Base-by-base conservation (phyloP, 164 flowering plant genomes). In the Stephania yunnanensis region DNA sequence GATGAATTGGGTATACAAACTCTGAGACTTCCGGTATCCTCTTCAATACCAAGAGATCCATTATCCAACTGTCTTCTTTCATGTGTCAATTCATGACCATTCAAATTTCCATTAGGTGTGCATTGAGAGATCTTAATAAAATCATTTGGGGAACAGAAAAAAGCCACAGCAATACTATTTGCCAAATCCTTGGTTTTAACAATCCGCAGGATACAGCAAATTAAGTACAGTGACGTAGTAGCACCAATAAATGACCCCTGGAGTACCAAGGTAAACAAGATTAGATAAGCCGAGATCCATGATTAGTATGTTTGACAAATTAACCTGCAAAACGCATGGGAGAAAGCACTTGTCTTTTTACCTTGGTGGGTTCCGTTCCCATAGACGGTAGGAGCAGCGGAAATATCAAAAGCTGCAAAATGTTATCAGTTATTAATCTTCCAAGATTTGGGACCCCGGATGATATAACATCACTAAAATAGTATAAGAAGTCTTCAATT, bases 131-230 rank as follows among this genome's bases (percentile, higher is more conserved):
- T 68, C 46, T 70, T 75, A 48, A 66, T 25, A 70, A 90, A 86
- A 64, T 85, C 90, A 72, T 88, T 91, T 45, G 82, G 74, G 4
- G 84, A 86, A 80, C 83, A 91, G 77, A 96, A 86, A 71, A 96
- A 86, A 81, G 97, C 88, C 78, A 90, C 94, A 77, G 90, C 93
- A 80, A 92, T 83, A 46, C 83, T 85, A 79, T 89, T 94, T 68
- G 97, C 93, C 87, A 96, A 82, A 83, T 94, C 97, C 84, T 92
- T 96, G 81, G 89, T 90, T 79, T 94, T 96, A 75, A 96, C 91
- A 25, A 96, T 90, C 73, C 92, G 95, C 87, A 96, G 79, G 81
- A 96, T 92, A 87, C 94, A 92, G 80, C 98, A 94, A 81, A 96
- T 88, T 83, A 96, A 85, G 88, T 90, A 94, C 69, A 94, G 80